phyloP scores from a whole-genome alignment of 2,329 filamentous ascomycete species.

The Colletotrichum tamarilloi region DNA sequence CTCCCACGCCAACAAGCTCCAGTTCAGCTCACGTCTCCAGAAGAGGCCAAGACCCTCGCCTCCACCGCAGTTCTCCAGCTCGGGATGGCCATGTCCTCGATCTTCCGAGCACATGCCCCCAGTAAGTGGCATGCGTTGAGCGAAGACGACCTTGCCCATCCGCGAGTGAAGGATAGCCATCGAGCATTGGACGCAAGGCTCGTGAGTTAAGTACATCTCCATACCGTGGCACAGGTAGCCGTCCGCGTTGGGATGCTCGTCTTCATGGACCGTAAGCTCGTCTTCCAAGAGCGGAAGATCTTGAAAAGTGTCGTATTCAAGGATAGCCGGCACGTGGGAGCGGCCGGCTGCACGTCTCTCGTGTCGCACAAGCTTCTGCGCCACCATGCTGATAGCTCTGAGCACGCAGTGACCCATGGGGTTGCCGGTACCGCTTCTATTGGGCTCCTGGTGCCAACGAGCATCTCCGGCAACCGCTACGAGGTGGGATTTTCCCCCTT shows the following conservation, averaged over 20 bases:
- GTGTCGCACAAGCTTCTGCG: constrained; percentile 70
- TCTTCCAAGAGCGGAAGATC: constrained; percentile 76
- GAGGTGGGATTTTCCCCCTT: constrained; percentile 62
- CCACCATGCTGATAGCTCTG: constrained; percentile 85
- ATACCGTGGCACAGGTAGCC: constrained; percentile 95
- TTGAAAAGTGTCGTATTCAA: constrained; percentile 73
- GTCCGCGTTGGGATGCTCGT: constrained; percentile 75
- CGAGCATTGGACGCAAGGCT: constrained; percentile 95
- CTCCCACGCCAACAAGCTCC: constrained; percentile 86
- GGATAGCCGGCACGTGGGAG: constrained; percentile 50
- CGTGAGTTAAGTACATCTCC: constrained; percentile 93
- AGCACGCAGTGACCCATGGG: constrained; percentile 83
- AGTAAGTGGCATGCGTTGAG: constrained; percentile 80
- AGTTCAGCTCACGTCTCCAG: constrained; percentile 84
- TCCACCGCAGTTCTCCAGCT: constrained; percentile 53
- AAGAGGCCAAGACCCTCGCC: constrained; percentile 75
- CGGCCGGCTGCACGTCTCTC: constrained; percentile 57
- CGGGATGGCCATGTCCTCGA: constrained; percentile 59
- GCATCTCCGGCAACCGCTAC: constrained; percentile 83
- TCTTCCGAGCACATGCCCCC: constrained; percentile 87
- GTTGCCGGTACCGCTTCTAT: constrained; percentile 68
- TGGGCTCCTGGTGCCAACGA: constrained; percentile 70
- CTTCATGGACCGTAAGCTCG: constrained; percentile 70
- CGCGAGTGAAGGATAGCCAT: constrained; percentile 97
- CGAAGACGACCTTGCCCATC: constrained; percentile 88